Conservation (phyloP, 169 alveolate species). For the Ichthyophthirius multifiliis region DNA sequence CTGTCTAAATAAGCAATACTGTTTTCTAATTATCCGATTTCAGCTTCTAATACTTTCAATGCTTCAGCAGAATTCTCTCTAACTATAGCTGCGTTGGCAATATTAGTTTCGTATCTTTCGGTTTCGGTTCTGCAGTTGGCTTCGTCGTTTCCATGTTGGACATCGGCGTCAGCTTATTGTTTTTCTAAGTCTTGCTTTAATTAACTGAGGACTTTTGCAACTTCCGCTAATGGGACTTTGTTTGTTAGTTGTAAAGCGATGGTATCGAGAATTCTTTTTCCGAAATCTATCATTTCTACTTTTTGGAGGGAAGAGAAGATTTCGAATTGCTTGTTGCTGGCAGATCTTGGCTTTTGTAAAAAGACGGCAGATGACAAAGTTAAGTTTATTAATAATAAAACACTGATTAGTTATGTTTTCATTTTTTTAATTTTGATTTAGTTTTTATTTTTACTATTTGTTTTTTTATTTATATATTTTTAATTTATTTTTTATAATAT, state of each 20-base stretch:
- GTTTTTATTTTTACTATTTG: too few species aligned
- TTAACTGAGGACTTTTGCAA: constrained; percentile 24
- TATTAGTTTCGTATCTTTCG: constrained; percentile 23
- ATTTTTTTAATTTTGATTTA: too few species aligned
- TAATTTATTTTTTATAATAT: too few species aligned
- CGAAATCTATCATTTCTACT: constrained; percentile 22
- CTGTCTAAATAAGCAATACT: too few species aligned
- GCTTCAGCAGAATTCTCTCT: constrained; percentile 24
- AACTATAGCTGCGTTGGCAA: constrained; percentile 6
- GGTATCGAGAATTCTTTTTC: constrained; percentile 39
- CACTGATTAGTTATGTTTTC: neutral
- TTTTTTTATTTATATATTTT: too few species aligned
- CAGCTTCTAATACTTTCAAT: constrained; percentile 1
- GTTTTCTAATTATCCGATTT: neutral
- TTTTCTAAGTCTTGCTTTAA: constrained; percentile 11
- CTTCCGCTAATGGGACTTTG: constrained; percentile 30
- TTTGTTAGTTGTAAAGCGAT: constrained; percentile 30
- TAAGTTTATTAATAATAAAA: neutral
- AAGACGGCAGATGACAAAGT: neutral
- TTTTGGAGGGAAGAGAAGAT: neutral
- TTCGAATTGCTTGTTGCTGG: neutral
- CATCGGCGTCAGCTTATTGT: constrained; percentile 27
- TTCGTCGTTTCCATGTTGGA: constrained; percentile 22
- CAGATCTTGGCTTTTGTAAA: neutral
- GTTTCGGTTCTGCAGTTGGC: constrained; percentile 35